A percentile compares a stretch with the other conserved stretches of the same genome.
Evolutionary conservation across 306 rosid species (phyloP).

Genomic region (Dryas drummondii): DNA sequence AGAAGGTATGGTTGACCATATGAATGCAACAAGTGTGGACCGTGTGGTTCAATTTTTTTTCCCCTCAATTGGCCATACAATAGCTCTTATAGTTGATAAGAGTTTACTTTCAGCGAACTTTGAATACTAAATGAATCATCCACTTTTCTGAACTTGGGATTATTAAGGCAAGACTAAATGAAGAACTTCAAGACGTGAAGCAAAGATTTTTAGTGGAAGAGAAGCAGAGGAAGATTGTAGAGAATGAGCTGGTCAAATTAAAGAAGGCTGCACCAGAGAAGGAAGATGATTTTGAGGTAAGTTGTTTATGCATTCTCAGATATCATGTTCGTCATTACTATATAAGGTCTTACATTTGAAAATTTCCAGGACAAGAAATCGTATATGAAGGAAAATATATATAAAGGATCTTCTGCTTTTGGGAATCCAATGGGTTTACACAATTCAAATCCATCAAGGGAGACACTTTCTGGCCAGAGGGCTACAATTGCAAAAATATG

Average conservation of each 20-base stretch:
- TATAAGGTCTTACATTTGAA: conserved; percentile 8
- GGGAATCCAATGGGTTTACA: conserved; percentile 35
- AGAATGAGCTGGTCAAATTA: conserved; percentile 43
- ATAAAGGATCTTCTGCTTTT: conserved; percentile 32
- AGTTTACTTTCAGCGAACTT: conserved; percentile 14
- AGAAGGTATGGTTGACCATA: conserved; percentile 41
- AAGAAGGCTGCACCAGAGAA: conserved; percentile 39
- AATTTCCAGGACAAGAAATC: conserved; percentile 44
- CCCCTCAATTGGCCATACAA: not conserved
- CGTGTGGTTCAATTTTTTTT: conserved; percentile 1
- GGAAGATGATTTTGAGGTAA: conserved; percentile 50
- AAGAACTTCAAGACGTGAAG: conserved; percentile 44
- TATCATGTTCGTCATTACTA: not conserved
- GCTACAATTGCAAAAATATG: conserved; percentile 67
- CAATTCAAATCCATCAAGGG: conserved; percentile 40
- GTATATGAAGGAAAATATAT: conserved; percentile 37
- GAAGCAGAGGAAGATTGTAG: conserved; percentile 50
- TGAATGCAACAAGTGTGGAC: not conserved
- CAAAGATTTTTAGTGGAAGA: conserved; percentile 49
- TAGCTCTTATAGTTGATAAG: not conserved
- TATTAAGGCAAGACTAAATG: conserved; percentile 39
- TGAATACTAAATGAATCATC: conserved; percentile 5
- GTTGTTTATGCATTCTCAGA: conserved; percentile 8
- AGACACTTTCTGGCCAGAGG: conserved; percentile 47
- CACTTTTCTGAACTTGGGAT: not conserved